Percentiles rank a stretch among this genome's conserved stretches.
Evolutionary conservation across 495 filamentous ascomycete species (phyloP).

Genomic region (Collariella sp.): DNA sequence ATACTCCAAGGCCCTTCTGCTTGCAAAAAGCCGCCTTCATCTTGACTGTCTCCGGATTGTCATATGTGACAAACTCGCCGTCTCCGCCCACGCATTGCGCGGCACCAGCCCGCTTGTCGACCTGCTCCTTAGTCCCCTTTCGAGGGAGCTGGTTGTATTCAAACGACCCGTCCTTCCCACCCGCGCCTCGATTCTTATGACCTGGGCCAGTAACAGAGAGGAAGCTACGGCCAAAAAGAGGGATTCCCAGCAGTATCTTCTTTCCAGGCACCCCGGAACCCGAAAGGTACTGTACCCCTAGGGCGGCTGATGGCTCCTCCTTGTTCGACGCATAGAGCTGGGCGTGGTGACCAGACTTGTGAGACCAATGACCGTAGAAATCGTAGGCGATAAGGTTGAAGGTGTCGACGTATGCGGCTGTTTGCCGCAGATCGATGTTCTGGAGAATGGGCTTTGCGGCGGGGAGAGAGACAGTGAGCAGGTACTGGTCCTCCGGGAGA

Average conservation of each 20-base stretch:
- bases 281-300: constrained; percentile 57
- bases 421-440: constrained; percentile 62
- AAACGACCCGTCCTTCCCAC: constrained; percentile 72
- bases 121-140: constrained; percentile 56
- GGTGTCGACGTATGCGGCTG: constrained; percentile 61
- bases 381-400: constrained; percentile 85
- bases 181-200: constrained; percentile 53
- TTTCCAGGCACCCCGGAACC: constrained; percentile 56
- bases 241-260: constrained; percentile 75
- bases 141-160: constrained; percentile 74
- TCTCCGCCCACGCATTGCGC: constrained; percentile 73
- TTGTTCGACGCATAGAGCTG: constrained; percentile 59
- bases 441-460: constrained; percentile 64
- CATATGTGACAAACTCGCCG: constrained; percentile 81
- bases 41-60: constrained; percentile 74
- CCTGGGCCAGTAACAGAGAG: constrained; percentile 55
- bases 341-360: constrained; percentile 65
- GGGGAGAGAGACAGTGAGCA: constrained; percentile 76
- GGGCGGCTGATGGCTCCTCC: constrained; percentile 54
- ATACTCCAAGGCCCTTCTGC: constrained; percentile 58
- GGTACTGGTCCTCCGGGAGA: constrained; percentile 64
- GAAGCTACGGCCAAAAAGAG: constrained; percentile 76
- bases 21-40: constrained; percentile 78
- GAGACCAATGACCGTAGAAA: constrained; percentile 72
- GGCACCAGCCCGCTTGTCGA: constrained; percentile 57